Percentiles rank a stretch among this genome's conserved stretches.
Conservation (phyloP, 1,284 basidiomycete species). For the Limonomyces culmigenus region DNA sequence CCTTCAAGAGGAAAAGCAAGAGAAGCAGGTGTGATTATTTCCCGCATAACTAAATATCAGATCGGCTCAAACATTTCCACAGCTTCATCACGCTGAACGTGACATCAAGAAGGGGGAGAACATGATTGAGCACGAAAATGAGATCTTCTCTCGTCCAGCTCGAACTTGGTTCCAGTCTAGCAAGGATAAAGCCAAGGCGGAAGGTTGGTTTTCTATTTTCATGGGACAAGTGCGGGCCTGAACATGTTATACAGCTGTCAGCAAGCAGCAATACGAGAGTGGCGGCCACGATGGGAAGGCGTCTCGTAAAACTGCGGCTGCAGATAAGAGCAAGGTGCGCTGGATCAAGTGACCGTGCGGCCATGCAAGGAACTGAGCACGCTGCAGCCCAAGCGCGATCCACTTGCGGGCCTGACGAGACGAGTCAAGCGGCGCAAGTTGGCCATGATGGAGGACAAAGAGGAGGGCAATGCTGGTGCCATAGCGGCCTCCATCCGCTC, state of each 20-base stretch:
- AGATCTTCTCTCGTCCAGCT: conserved; percentile 88
- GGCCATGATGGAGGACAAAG: conserved; percentile 65
- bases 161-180: conserved; percentile 95
- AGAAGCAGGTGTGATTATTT: conserved; percentile 56
- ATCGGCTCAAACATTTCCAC: conserved; percentile 1
- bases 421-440: conserved; percentile 75
- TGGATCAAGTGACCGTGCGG: too few species aligned
- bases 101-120: conserved; percentile 92
- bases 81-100: conserved; percentile 89
- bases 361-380: too few species aligned
- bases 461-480: conserved; percentile 32
- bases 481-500: conserved; percentile 65
- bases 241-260: conserved; percentile 32
- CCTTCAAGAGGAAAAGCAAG: conserved; percentile 87
- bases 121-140: conserved; percentile 86
- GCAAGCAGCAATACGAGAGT: conserved; percentile 57
- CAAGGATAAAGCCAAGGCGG: conserved; percentile 69
- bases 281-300: too few species aligned
- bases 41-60: conserved; percentile 4
- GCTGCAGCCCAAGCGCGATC: conserved; percentile 64
- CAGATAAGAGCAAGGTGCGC: conserved; percentile 23
- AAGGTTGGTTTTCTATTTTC: conserved; percentile 33
- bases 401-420: conserved; percentile 73
- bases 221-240: conserved; percentile 3
- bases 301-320: conserved; percentile 5